These are phyloP conservation scores for Fragosphaeria purpurea DNA, from an alignment of 2,329 filamentous ascomycete species.

Conservation along the genomic window DNA sequence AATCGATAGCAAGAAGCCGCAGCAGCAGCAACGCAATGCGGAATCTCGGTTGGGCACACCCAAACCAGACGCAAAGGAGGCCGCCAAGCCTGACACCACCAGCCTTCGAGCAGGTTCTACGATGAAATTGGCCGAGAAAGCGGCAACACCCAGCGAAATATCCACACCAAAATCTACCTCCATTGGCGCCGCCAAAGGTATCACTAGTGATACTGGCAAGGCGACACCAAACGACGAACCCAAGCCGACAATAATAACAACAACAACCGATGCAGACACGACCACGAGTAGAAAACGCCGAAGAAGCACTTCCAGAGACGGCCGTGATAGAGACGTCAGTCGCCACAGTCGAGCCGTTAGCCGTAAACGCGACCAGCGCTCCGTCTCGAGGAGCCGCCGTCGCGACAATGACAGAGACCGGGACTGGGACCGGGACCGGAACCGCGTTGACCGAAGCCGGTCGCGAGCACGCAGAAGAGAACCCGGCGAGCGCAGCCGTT, in stretches of 20 bases:
- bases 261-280: background rate
- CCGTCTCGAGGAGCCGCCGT: slow-evolving; percentile 13
- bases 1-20: slow-evolving; percentile 32
- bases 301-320: slow-evolving; percentile 20
- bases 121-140: background rate
- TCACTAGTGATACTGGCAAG: background rate
- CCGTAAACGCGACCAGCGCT: slow-evolving; percentile 14
- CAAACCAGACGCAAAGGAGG: slow-evolving; percentile 10
- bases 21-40: slow-evolving; percentile 14
- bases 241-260: slow-evolving; percentile 2
- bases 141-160: background rate
- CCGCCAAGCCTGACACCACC: background rate
- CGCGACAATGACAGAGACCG: slow-evolving; percentile 12
- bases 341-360: slow-evolving; percentile 18
- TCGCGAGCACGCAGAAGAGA: slow-evolving; percentile 11
- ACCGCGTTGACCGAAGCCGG: slow-evolving; percentile 18
- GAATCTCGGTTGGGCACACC: background rate
- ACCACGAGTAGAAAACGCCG: slow-evolving; percentile 5
- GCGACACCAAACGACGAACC: slow-evolving; percentile 23
- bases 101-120: background rate
- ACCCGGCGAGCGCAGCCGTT: slow-evolving; percentile 3
- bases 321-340: slow-evolving; percentile 21
- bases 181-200: background rate
- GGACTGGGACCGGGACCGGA: slow-evolving; percentile 10
- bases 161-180: background rate